Evolutionary conservation across 352 stramenopile species (phyloP).

Genomic region (Globisporangium echinulatum): DNA sequence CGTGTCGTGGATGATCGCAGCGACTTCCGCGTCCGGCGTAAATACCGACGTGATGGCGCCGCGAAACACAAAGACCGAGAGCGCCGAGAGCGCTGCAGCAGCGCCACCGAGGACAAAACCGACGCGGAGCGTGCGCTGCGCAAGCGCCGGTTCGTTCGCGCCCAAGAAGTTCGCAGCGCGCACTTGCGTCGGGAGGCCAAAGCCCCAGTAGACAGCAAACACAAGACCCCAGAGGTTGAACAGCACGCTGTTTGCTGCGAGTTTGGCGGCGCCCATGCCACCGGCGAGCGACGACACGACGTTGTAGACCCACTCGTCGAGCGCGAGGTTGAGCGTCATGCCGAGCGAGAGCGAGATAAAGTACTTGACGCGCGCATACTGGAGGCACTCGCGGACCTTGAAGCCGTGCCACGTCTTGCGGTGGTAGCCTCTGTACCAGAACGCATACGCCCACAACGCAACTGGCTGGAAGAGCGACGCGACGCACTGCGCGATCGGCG

Average conservation of each 20-base stretch:
- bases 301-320: conserved; percentile 83
- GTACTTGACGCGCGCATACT: conserved; percentile 54
- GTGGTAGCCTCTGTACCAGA: conserved; percentile 79
- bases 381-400: conserved; percentile 40
- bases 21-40: conserved; percentile 53
- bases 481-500: conserved; percentile 60
- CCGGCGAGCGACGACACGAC: conserved; percentile 65
- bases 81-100: conserved; percentile 44
- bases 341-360: conserved; percentile 61
- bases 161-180: conserved; percentile 69
- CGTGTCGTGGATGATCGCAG: conserved; percentile 37
- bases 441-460: conserved; percentile 61
- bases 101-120: conserved; percentile 59
- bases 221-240: conserved; percentile 81
- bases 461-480: conserved; percentile 69
- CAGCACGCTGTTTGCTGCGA: conserved; percentile 77
- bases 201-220: conserved; percentile 82
- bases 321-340: conserved; percentile 72
- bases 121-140: conserved; percentile 50
- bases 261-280: conserved; percentile 45
- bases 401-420: conserved; percentile 76
- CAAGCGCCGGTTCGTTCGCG: conserved; percentile 47
- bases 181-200: conserved; percentile 74
- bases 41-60: conserved; percentile 47
- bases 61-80: conserved; percentile 45